phyloP scores from a whole-genome alignment of 495 filamentous ascomycete species.

The Pyronema domesticum region DNA sequence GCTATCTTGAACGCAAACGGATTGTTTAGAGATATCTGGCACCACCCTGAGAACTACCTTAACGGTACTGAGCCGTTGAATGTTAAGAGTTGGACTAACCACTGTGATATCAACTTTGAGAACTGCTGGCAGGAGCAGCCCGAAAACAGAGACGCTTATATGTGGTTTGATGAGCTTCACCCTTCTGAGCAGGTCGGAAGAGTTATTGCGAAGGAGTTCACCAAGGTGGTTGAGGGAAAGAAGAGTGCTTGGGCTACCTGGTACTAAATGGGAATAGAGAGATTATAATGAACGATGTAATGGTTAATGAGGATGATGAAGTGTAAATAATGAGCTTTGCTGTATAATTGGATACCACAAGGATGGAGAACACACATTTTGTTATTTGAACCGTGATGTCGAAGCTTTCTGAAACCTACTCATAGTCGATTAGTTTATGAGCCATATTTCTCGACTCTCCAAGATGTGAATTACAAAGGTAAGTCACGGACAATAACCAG shows the following conservation, averaged over 20 bases:
- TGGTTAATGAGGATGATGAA: too few species aligned
- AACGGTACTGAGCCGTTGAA: slow-evolving; percentile 42
- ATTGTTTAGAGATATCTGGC: slow-evolving; percentile 45
- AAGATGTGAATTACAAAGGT: too few species aligned
- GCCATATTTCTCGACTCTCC: too few species aligned
- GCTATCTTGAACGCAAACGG: slow-evolving; percentile 46
- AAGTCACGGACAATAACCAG: too few species aligned
- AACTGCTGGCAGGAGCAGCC: slow-evolving; percentile 21
- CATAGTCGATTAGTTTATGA: too few species aligned
- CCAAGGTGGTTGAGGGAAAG: slow-evolving; percentile 38
- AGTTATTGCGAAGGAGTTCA: slow-evolving; percentile 41
- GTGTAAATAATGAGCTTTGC: too few species aligned
- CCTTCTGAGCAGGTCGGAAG: slow-evolving; percentile 40
- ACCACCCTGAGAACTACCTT: slow-evolving; percentile 39
- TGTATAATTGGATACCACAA: too few species aligned
- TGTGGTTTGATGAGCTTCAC: slow-evolving; percentile 50
- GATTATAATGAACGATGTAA: too few species aligned
- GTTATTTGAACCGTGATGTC: too few species aligned
- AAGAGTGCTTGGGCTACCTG: neutral
- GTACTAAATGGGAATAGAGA: too few species aligned
- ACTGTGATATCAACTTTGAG: slow-evolving; percentile 34
- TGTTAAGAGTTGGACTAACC: slow-evolving; percentile 37
- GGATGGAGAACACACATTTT: too few species aligned
- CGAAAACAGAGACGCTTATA: slow-evolving; percentile 27
- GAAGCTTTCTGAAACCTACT: too few species aligned